Base-by-base conservation (phyloP, 164 flowering plant genomes). In the Tinospora cordifolia region DNA sequence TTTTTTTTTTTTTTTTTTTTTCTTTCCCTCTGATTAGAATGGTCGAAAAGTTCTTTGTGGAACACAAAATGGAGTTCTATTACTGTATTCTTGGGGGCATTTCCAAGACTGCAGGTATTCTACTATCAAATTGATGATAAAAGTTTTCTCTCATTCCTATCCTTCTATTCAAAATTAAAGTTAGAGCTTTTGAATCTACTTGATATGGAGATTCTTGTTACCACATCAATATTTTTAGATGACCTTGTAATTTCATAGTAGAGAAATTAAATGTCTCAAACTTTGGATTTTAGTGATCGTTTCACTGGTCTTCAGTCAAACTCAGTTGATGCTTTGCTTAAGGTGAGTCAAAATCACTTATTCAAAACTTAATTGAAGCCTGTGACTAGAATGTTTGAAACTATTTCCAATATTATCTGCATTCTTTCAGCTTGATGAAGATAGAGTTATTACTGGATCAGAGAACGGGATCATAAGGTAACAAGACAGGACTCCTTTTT, bases 381-480 rank as follows among this genome's bases (percentile, higher is more conserved):
- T 19, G 59, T 8, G 0, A 21, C 24, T 54, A 8, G n/a, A 54
- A 3, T 54, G 21, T 8, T 7, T 54, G 47, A 44, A 54, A 54
- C 22, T 19, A 54, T 54, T 54, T 54, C 60, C n/a, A 54, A 54
- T 54, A 54, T 54, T 22, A 6, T 54, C 60, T 19, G n/a, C 60
- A 54, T 22, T 8, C 9, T 75, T 15, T 66, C 79, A 94, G 99
- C 87, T 89, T 77, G 98, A 95, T 74, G 99, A 95, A 84, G 93
- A 95, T 63, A 86, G 88, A 68, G 67, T 92, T 26, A 90, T 94
- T 54, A 81, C 90, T 77, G 99, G 91, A 60, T 82, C 90, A 4
- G 95, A 87, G 77, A 93, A 88, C 83, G 99, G 99, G 63, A 79
- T 94, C 65, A 94, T 94, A 79, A 94, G 90, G 99, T 94, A 71